Conservation (phyloP, 805 yeast species). For the Metschnikowia lochheadii region DNA sequence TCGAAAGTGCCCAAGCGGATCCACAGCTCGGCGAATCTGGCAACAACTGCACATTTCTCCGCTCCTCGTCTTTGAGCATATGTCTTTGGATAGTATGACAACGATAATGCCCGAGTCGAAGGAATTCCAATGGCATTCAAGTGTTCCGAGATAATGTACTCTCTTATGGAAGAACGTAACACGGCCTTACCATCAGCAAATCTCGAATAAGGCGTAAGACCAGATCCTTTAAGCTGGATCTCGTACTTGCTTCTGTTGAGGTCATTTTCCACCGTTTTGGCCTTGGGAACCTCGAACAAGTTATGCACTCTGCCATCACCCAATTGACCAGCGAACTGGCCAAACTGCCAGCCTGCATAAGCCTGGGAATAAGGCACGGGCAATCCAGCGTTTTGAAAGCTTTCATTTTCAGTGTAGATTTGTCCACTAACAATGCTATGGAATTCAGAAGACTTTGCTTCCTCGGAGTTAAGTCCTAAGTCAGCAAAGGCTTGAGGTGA, state of each 20-base stretch:
- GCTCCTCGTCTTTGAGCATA: constrained; percentile 66
- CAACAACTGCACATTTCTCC: constrained; percentile 81
- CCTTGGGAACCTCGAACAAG: constrained; percentile 63
- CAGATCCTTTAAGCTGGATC: constrained; percentile 87
- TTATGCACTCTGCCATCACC: constrained; percentile 94
- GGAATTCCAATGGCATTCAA: constrained; percentile 80
- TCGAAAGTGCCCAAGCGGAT: constrained; percentile 87
- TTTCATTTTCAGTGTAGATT: constrained; percentile 22
- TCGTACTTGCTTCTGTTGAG: constrained; percentile 46
- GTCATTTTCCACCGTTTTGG: not conserved
- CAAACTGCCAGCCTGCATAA: constrained; percentile 96
- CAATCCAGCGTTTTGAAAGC: constrained; percentile 15
- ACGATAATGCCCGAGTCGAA: constrained; percentile 74
- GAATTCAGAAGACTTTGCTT: constrained; percentile 41
- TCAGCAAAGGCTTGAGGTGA: constrained; percentile 59
- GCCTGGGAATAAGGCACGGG: constrained; percentile 84
- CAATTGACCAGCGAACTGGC: constrained; percentile 92
- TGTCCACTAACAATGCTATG: constrained; percentile 62
- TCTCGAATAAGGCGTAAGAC: constrained; percentile 85
- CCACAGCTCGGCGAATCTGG: constrained; percentile 85
- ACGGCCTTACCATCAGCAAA: constrained; percentile 98
- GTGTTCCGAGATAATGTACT: constrained; percentile 80
- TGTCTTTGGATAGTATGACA: constrained; percentile 70
- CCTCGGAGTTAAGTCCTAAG: constrained; percentile 47
- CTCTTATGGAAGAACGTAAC: constrained; percentile 80